Base-by-base conservation (phyloP, 805 yeast species). In the Saturnispora silvae region DNA sequence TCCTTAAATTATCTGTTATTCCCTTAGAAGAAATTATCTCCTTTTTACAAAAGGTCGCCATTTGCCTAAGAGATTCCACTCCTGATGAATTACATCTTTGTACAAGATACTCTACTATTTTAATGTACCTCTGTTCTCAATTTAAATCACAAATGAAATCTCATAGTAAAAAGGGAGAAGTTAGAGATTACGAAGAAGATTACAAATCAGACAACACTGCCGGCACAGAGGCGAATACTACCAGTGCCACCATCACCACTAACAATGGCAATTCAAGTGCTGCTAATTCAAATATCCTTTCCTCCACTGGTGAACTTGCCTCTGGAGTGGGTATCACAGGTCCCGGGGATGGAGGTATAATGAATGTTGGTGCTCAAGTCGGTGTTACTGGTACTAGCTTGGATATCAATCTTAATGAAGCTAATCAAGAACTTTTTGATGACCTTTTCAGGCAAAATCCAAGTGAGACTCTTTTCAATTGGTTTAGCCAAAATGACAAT, bases 31-130 rank as follows among this genome's bases (percentile, higher is more conserved):
- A 81, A 40, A 77, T 82, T 13, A 63, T 81, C 13, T 67, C 67
- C 19, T 68, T 77, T 28, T 74, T 86, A 37, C 81, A 77, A 43
- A 68, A 68, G 37, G 78, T 87, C 1, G 89, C 95, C 0, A 66
- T 75, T 13, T 77, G 80, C 1, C 58, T 86, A 27, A 59, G 85
- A 40, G 94, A 82, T 48, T 81, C 95, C 19, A 72, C 94, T 1
- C 95, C 95, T 0, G 96, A 86, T 58, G 94, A 84, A 45, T 62
- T 86, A 28, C 96, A 86, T 60, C 62, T 86, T 23, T 80, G 94
- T 53, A 75, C 83, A 0, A 61, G 94, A 34, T 84, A 84, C 51
- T 77, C 86, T 10, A 79, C 82, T 11, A 80, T 81, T 35, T 59
- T 84, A 48, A 68, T 81, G 75, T 82, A 76, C 48, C 61, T 84